Conservation (phyloP, 768 basidiomycete species). For the Hypholoma fasciculare region DNA sequence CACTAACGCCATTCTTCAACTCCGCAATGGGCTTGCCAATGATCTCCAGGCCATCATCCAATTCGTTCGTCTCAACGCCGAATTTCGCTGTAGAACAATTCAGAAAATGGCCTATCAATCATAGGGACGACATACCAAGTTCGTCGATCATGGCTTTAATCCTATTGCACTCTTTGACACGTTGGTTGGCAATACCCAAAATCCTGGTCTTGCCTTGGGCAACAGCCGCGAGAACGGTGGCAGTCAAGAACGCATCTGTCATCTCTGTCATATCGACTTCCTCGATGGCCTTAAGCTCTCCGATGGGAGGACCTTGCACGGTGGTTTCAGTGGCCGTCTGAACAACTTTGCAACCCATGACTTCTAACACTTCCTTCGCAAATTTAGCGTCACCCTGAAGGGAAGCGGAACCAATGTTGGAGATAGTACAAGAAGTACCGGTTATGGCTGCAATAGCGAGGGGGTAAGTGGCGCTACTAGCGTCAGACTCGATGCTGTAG, state of each 20-base stretch:
- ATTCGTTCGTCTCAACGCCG: slow-evolving; percentile 87
- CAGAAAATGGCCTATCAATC: neutral
- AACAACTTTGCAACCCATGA: slow-evolving; percentile 91
- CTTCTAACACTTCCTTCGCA: slow-evolving; percentile 88
- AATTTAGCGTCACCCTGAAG: slow-evolving; percentile 98
- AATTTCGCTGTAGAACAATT: slow-evolving; percentile 71
- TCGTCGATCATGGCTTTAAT: slow-evolving; percentile 97
- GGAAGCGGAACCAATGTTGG: slow-evolving; percentile 87
- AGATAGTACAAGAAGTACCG: slow-evolving; percentile 92
- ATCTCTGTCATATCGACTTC: slow-evolving; percentile 98
- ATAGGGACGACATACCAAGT: slow-evolving; percentile 59
- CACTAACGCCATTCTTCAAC: slow-evolving; percentile 69
- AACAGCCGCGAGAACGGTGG: slow-evolving; percentile 89
- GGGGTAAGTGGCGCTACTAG: slow-evolving; percentile 94
- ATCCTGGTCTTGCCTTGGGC: slow-evolving; percentile 75
- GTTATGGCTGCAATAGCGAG: slow-evolving; percentile 97
- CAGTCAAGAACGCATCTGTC: slow-evolving; percentile 99
- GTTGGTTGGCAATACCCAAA: slow-evolving; percentile 93
- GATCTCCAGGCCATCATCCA: slow-evolving; percentile 91
- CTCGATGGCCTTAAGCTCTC: slow-evolving; percentile 79
- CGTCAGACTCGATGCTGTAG: slow-evolving; percentile 95
- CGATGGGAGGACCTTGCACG: slow-evolving; percentile 85
- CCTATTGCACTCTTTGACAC: slow-evolving; percentile 97
- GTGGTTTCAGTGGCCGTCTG: slow-evolving; percentile 91
- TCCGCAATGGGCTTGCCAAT: slow-evolving; percentile 70